Evolutionary conservation across 2,329 filamentous ascomycete species (phyloP), one percentile per base, ranked within the genome.

Genomic region (Exophiala xenobiotica): DNA sequence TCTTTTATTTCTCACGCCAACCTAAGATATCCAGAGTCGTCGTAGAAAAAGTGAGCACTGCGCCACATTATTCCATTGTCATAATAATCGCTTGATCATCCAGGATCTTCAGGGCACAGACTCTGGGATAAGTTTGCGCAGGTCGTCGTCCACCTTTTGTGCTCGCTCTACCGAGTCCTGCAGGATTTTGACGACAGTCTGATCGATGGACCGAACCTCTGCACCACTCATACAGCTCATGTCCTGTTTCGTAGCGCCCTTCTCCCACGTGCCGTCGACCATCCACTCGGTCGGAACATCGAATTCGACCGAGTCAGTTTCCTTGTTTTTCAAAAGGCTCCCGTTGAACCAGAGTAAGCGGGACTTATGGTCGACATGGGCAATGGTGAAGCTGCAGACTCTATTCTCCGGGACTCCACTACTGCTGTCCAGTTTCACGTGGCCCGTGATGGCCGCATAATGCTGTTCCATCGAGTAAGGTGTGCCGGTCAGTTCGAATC

Each of bases 331-430:
- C 6, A 74, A 53, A 18, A 75, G 47, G 3, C 72, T 68, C 4
- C 73, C 73, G 40, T 74, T 75, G 16, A 70, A 74, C 73, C 73
- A 75, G 1, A 75, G 54, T 5, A 74, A 54, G 4, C 58, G 60
- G 14, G 69, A 66, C 0, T 55, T 44, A 14, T 70, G 65, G 53
- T 76, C 73, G 1, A 71, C 59, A 50, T 76, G 74, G 0, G 71
- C 72, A 42, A 75, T 73, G 4, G 59, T 58, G 37, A 63, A 63
- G 16, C 71, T 71, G 65, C 72, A 75, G 1, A 75, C 62, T 43
- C 56, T 54, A 40, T 55, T 33, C 4, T 62, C 49, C 41, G 1
- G 51, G 49, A 0, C 47, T 40, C 11, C 50, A 12, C 0, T 19
- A 33, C 2, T 14, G 1, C 54, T 48, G 24, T 52, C 40, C 24